phyloP scores from a whole-genome alignment of 139 green algal species.

The Raphidocelis subcapitata region DNA sequence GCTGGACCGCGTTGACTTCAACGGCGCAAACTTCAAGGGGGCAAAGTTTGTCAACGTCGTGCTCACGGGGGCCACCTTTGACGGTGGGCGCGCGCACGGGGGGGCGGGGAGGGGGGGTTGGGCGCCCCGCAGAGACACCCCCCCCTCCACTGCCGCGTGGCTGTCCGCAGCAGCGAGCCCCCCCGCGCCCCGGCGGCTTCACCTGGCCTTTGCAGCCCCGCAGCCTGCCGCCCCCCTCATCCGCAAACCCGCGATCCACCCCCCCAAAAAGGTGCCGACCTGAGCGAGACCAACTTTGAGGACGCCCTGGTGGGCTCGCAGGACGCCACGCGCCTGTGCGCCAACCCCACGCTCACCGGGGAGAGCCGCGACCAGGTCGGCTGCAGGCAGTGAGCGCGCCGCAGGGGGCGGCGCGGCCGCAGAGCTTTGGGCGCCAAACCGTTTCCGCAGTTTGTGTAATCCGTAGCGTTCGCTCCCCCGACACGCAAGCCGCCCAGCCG shows the following conservation, averaged over 20 bases:
- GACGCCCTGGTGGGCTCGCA: slow-evolving; percentile 88
- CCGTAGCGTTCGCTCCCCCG: background rate
- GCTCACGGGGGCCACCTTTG: slow-evolving; percentile 28
- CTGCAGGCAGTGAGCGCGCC: slow-evolving; percentile 43
- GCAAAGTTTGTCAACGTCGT: slow-evolving; percentile 8
- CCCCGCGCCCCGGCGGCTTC: too few species aligned
- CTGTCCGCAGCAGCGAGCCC: too few species aligned
- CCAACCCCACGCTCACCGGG: slow-evolving; percentile 78
- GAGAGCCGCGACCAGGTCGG: slow-evolving; percentile 68
- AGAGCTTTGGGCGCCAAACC: too few species aligned
- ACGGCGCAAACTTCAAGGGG: slow-evolving; percentile 50
- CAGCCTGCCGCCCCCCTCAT: too few species aligned
- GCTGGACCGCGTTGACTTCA: slow-evolving; percentile 89
- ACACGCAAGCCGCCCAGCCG: too few species aligned
- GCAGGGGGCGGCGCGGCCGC: slow-evolving; percentile 11
- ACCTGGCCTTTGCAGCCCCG: too few species aligned
- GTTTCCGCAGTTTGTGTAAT: background rate
- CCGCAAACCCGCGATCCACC: too few species aligned
- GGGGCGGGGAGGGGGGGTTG: too few species aligned
- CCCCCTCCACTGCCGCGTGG: too few species aligned
- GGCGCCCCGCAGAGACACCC: too few species aligned
- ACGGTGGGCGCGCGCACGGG: slow-evolving; percentile 34
- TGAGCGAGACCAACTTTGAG: slow-evolving; percentile 84
- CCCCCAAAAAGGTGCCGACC: slow-evolving; percentile 76
- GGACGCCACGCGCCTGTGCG: slow-evolving; percentile 71